Percentiles rank a stretch among this genome's conserved stretches.
Conservation (phyloP, 768 basidiomycete genomes). For the Suillus ampliporus region DNA sequence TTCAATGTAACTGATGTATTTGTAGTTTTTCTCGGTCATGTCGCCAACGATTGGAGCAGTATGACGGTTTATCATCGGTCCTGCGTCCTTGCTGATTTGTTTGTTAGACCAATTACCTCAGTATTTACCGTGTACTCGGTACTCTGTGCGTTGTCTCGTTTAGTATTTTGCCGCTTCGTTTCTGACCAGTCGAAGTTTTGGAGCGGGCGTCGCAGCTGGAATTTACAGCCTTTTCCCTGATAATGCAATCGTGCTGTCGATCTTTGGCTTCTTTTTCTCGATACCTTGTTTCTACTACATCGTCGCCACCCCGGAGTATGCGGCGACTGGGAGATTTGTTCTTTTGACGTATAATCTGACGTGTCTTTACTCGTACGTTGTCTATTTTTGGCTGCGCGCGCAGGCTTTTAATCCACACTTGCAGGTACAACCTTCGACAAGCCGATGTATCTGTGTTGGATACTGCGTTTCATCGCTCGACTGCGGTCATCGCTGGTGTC, state of each 20-base stretch:
- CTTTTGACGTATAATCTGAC: conserved; percentile 91
- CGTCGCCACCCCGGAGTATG: conserved; percentile 76
- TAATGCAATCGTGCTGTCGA: conserved; percentile 71
- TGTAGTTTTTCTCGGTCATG: conserved; percentile 87
- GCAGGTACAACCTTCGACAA: conserved; percentile 81
- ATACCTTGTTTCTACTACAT: conserved; percentile 95
- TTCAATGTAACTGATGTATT: conserved; percentile 15
- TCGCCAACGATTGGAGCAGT: conserved; percentile 89
- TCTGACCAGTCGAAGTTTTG: conserved; percentile 54
- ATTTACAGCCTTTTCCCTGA: conserved; percentile 80
- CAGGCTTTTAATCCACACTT: neutral
- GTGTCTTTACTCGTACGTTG: conserved; percentile 65
- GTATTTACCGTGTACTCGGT: conserved; percentile 81
- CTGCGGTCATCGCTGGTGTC: conserved; percentile 85
- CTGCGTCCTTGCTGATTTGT: conserved; percentile 18
- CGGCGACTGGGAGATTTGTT: conserved; percentile 78
- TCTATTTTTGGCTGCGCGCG: neutral
- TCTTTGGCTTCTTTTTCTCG: conserved; percentile 89
- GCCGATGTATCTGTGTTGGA: conserved; percentile 63
- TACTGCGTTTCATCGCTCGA: conserved; percentile 78
- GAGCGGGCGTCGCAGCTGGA: conserved; percentile 75
- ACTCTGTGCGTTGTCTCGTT: conserved; percentile 65
- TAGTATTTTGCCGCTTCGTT: neutral
- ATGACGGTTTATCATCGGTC: conserved; percentile 26
- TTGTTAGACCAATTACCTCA: conserved; percentile 81